Conservation (phyloP, 2,329 filamentous ascomycete genomes). For the Verticillium tricorpus region DNA sequence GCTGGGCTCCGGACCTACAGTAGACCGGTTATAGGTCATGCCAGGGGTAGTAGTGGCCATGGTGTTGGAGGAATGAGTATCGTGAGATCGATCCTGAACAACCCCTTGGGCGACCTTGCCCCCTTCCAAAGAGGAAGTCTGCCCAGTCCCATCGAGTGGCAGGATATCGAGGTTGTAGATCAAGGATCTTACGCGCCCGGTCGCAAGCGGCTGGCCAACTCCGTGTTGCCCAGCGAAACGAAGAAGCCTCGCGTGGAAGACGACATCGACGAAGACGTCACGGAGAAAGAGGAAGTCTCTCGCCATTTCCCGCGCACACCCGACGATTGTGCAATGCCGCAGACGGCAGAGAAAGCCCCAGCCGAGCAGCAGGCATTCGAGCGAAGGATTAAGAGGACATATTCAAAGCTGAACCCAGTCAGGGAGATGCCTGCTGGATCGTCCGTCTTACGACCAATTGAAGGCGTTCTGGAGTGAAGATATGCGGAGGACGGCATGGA, state of each 20-base stretch:
- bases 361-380: neutral
- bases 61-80: neutral
- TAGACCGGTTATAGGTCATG: neutral
- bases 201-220: neutral
- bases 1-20: neutral
- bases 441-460: no score
- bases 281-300: neutral
- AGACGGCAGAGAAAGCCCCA: neutral
- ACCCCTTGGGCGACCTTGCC: neutral
- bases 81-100: neutral
- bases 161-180: neutral
- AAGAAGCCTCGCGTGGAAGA: neutral
- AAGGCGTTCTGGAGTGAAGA: no score
- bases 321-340: neutral
- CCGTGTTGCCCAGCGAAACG: neutral
- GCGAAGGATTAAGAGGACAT: neutral
- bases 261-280: neutral
- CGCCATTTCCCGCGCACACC: neutral
- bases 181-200: neutral
- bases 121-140: neutral
- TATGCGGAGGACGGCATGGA: no score
- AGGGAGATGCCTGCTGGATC: neutral
- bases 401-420: neutral
- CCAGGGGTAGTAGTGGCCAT: neutral
- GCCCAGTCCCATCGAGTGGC: neutral